phyloP scores from a whole-genome alignment of 768 basidiomycete genomes.

The Boletus subcaerulescens region DNA sequence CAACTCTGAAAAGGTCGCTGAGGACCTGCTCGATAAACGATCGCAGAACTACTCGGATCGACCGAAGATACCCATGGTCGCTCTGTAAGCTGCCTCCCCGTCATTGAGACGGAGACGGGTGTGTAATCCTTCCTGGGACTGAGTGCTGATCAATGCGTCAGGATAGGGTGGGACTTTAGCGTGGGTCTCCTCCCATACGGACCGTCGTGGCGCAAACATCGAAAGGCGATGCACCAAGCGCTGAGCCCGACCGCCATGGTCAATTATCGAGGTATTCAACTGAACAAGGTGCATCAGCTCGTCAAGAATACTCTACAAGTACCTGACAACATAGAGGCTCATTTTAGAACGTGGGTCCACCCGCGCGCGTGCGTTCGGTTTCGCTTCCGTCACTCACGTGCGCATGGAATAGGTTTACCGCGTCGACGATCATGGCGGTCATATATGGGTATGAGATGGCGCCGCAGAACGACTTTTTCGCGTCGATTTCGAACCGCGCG shows the following conservation, averaged over 20 bases:
- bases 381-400: neutral
- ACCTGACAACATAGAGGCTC: constrained; percentile 28
- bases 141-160: neutral
- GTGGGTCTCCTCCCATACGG: constrained; percentile 36
- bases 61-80: constrained; percentile 22
- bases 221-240: constrained; percentile 37
- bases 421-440: constrained; percentile 29
- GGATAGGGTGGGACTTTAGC: constrained; percentile 40
- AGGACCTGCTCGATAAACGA: constrained; percentile 30
- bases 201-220: constrained; percentile 35
- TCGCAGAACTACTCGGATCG: constrained; percentile 29
- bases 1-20: constrained; percentile 23
- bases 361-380: too few species aligned
- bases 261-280: constrained; percentile 33
- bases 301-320: constrained; percentile 26
- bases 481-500: constrained; percentile 29
- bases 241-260: constrained; percentile 29
- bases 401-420: constrained; percentile 20
- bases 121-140: neutral
- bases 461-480: constrained; percentile 27
- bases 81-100: constrained; percentile 8
- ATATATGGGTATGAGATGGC: constrained; percentile 31
- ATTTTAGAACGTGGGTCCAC: constrained; percentile 18
- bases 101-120: too few species aligned
- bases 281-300: constrained; percentile 30